phyloP scores from a whole-genome alignment of 2,329 filamentous ascomycete genomes.

The Exophiala xenobiotica region DNA sequence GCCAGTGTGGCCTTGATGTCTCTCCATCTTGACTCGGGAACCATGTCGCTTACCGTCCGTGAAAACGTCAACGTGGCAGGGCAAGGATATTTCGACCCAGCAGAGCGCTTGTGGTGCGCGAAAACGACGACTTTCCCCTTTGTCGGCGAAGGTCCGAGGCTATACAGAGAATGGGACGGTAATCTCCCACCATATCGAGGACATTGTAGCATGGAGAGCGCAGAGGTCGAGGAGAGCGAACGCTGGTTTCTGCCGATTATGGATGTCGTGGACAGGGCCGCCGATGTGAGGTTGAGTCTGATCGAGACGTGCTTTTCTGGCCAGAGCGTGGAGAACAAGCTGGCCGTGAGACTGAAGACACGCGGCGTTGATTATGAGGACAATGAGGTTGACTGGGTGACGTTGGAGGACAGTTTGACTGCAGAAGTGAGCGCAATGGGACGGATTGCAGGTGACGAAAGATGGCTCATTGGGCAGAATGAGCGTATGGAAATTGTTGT shows the following conservation, averaged over 20 bases:
- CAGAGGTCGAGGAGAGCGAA: conserved; percentile 32
- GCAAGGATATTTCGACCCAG: conserved; percentile 45
- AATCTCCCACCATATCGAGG: conserved; percentile 48
- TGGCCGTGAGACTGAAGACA: conserved; percentile 36
- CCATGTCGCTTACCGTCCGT: conserved; percentile 52
- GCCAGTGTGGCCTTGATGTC: conserved; percentile 51
- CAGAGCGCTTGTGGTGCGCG: conserved; percentile 45
- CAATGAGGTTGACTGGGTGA: conserved; percentile 17
- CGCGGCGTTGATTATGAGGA: conserved; percentile 23
- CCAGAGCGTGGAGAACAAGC: conserved; percentile 31
- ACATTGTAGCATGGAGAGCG: conserved; percentile 40
- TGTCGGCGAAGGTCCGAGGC: conserved; percentile 49
- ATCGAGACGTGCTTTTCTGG: conserved; percentile 36
- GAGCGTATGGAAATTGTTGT: conserved; percentile 52
- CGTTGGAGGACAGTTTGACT: conserved; percentile 41
- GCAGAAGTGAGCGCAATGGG: conserved; percentile 53
- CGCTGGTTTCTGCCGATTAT: conserved; percentile 41
- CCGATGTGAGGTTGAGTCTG: conserved; percentile 39
- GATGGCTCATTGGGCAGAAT: conserved; percentile 63
- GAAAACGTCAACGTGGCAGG: conserved; percentile 55
- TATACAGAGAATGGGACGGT: conserved; percentile 47
- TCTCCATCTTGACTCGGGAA: conserved; percentile 52
- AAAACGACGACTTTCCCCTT: conserved; percentile 57
- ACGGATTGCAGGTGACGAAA: conserved; percentile 58
- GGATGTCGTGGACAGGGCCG: conserved; percentile 36